Evolutionary conservation across 345 rosid species (phyloP).

Genomic region (Mallotus nudiflorus): DNA sequence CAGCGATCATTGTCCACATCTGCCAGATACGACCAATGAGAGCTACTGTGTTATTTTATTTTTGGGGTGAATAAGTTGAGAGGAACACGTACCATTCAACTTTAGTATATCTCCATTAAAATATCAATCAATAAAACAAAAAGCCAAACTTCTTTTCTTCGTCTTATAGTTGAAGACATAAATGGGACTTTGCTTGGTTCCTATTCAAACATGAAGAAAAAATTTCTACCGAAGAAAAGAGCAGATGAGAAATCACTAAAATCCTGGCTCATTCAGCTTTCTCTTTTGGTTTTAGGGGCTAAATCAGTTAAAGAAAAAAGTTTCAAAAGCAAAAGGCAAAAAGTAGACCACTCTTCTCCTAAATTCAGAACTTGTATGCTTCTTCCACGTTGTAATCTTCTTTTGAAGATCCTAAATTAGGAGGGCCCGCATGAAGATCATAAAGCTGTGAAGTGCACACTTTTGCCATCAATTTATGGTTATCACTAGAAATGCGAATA

Average conservation of each 20-base stretch:
- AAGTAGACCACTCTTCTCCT: background rate
- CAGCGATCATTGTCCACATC: background rate
- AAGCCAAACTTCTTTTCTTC: slow-evolving; percentile 9
- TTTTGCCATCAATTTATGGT: no score
- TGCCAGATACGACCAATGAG: no score
- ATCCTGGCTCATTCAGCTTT: slow-evolving; percentile 23
- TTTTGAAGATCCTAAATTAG: slow-evolving; percentile 1
- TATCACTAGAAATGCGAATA: no score
- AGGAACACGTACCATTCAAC: background rate
- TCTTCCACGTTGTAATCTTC: slow-evolving; percentile 14
- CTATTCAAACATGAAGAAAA: no score
- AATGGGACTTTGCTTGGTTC: no score
- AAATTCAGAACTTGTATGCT: slow-evolving; percentile 1
- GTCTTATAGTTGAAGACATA: no score
- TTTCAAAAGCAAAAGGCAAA: slow-evolving; percentile 16
- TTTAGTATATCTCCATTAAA: background rate
- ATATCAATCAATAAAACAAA: background rate
- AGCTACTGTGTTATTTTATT: no score
- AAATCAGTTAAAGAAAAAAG: slow-evolving; percentile 2
- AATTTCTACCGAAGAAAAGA: background rate
- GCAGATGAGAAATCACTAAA: slow-evolving; percentile 12
- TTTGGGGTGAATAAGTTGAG: background rate
- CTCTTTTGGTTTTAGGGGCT: slow-evolving; percentile 18
- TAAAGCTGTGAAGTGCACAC: no score
- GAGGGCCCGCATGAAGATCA: no score